Percentiles rank a stretch among this genome's conserved stretches.
phyloP scores from a whole-genome alignment of 106 monocot genomes.

The Phalaenopsis equestris region DNA sequence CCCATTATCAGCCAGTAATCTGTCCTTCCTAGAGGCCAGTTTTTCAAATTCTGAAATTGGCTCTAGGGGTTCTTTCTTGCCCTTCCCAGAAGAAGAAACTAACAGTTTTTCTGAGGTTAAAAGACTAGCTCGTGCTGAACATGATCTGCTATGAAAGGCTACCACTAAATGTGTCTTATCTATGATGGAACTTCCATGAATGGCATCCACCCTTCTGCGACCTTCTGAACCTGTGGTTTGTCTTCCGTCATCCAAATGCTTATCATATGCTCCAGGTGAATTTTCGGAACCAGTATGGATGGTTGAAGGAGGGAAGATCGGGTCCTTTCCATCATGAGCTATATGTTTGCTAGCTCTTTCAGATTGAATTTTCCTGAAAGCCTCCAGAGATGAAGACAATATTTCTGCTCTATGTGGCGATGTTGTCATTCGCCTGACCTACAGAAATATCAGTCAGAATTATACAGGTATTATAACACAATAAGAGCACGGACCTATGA shows the following conservation, averaged over 20 bases:
- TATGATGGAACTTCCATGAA: constrained; percentile 15
- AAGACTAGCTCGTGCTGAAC: constrained; percentile 10
- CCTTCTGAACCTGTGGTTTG: constrained; percentile 19
- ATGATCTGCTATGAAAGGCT: constrained; percentile 12
- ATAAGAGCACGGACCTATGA: neutral
- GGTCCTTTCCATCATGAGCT: constrained; percentile 24
- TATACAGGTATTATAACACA: neutral
- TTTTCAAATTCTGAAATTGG: constrained; percentile 51
- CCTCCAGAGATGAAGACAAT: constrained; percentile 95
- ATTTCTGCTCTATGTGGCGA: constrained; percentile 91
- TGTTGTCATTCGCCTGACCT: constrained; percentile 94
- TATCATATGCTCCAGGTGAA: constrained; percentile 8
- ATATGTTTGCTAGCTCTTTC: constrained; percentile 42
- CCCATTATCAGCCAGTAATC: constrained; percentile 31
- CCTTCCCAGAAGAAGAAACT: constrained; percentile 17
- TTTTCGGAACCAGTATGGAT: constrained; percentile 8
- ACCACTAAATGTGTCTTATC: constrained; percentile 29
- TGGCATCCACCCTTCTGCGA: constrained; percentile 13
- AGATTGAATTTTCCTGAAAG: constrained; percentile 81
- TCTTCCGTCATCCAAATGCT: constrained; percentile 13
- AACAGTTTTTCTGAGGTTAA: constrained; percentile 13
- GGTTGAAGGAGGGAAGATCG: constrained; percentile 14
- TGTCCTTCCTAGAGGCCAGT: constrained; percentile 38
- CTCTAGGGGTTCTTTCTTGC: constrained; percentile 36
- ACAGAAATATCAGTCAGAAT: constrained; percentile 13